These are phyloP conservation scores for Heliamphora pulchella DNA, from an alignment of 179 eudicot genomes.

Conservation along the genomic window DNA sequence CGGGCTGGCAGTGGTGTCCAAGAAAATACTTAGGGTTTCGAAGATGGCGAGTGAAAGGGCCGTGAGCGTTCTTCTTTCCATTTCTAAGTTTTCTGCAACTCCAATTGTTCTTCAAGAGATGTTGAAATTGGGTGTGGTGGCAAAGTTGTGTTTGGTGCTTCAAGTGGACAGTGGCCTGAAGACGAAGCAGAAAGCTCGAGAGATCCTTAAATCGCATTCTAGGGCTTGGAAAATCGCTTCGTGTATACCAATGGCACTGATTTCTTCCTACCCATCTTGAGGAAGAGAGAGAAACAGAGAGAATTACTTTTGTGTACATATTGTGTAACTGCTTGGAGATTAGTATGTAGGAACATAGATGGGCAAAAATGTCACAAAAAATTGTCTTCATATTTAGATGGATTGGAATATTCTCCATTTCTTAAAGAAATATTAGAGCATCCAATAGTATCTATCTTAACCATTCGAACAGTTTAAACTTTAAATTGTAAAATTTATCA, in stretches of 20 bases:
- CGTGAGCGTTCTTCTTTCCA: conserved; percentile 34
- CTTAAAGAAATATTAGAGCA: too few relatives aligned
- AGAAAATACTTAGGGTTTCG: conserved; percentile 57
- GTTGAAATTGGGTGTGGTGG: conserved; percentile 58
- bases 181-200: conserved; percentile 48
- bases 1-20: conserved; percentile 53
- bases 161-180: conserved; percentile 49
- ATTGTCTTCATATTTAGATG: too few relatives aligned
- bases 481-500: too few relatives aligned
- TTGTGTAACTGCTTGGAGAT: too few relatives aligned
- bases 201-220: conserved; percentile 50
- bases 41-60: conserved; percentile 42
- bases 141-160: conserved; percentile 53
- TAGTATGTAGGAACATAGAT: too few relatives aligned
- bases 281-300: not conserved
- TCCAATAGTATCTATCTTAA: too few relatives aligned
- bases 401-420: too few relatives aligned
- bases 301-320: too few relatives aligned
- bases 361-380: too few relatives aligned
- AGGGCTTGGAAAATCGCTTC: conserved; percentile 46
- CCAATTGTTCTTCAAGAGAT: conserved; percentile 42
- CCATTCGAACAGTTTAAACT: too few relatives aligned
- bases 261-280: conserved; percentile 23
- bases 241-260: conserved; percentile 36
- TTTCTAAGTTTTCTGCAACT: conserved; percentile 32